phyloP scores from a whole-genome alignment of 768 basidiomycete genomes.

The Hypholoma sublateritium region DNA sequence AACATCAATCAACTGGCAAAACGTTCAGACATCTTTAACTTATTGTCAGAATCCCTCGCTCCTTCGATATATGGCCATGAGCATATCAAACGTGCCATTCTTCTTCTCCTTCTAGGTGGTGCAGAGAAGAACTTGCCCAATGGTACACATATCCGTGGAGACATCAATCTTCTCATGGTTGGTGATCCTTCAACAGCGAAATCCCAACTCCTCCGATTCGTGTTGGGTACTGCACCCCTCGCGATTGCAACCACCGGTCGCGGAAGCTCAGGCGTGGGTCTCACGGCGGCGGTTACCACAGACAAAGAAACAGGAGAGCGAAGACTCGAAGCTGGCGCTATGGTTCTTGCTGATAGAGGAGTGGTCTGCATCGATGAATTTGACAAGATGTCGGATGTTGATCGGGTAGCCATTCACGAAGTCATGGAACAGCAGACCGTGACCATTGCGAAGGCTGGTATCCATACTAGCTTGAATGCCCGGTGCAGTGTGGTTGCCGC shows the following conservation, averaged over 20 bases:
- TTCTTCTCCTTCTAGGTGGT: slow-evolving; percentile 91
- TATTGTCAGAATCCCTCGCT: slow-evolving; percentile 93
- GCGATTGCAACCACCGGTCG: slow-evolving; percentile 98
- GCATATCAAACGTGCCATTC: slow-evolving; percentile 91
- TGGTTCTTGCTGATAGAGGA: slow-evolving; percentile 98
- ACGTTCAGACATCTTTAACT: slow-evolving; percentile 79
- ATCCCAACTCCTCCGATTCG: slow-evolving; percentile 93
- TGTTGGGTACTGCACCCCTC: slow-evolving; percentile 91
- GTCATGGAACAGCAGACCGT: slow-evolving; percentile 99
- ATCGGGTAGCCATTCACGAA: slow-evolving; percentile 99
- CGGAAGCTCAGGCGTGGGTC: slow-evolving; percentile 97
- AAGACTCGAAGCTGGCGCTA: slow-evolving; percentile 95
- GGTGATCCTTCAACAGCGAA: slow-evolving; percentile 99
- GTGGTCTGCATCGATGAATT: slow-evolving; percentile 99
- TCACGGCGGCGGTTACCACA: slow-evolving; percentile 97
- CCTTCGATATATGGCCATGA: slow-evolving; percentile 98
- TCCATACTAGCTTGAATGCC: slow-evolving; percentile 97
- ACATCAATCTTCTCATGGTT: slow-evolving; percentile 99
- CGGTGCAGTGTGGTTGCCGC: slow-evolving; percentile 97
- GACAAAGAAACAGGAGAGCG: slow-evolving; percentile 98
- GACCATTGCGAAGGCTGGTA: slow-evolving; percentile 98
- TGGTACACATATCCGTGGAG: slow-evolving; percentile 97
- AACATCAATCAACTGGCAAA: slow-evolving; percentile 93
- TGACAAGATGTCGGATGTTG: slow-evolving; percentile 99
- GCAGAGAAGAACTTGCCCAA: slow-evolving; percentile 97